A percentile compares a stretch with the other conserved stretches of the same genome.
Evolutionary conservation across 1,284 basidiomycete species (phyloP).

Genomic region (Trichosporon sp.): DNA sequence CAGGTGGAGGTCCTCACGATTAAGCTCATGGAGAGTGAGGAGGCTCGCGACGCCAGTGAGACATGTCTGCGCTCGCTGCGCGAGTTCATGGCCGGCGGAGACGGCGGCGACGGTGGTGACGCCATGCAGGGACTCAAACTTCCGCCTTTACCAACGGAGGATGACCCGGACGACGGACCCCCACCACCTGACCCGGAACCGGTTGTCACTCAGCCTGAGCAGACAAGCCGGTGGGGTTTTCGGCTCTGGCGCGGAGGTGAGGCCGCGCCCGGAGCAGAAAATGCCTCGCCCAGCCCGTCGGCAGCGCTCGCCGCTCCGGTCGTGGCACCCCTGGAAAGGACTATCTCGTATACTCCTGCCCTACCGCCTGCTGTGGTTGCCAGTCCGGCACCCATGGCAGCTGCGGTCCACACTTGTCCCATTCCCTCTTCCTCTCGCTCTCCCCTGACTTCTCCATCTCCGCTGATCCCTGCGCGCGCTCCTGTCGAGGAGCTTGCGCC

Average conservation of each 20-base stretch:
- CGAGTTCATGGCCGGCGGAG: slow-evolving; percentile 69
- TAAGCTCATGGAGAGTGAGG: slow-evolving; percentile 72
- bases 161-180: slow-evolving; percentile 57
- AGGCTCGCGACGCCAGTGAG: slow-evolving; percentile 84
- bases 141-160: slow-evolving; percentile 65
- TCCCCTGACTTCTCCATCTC: background rate
- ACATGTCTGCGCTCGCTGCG: slow-evolving; percentile 76
- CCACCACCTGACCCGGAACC: slow-evolving; percentile 16
- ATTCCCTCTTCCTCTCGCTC: slow-evolving; percentile 1
- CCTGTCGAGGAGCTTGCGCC: background rate
- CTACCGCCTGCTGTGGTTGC: slow-evolving; percentile 12
- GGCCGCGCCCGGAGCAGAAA: slow-evolving; percentile 15
- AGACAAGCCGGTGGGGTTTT: slow-evolving; percentile 26
- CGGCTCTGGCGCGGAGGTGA: slow-evolving; percentile 21
- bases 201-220: slow-evolving; percentile 4
- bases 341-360: slow-evolving; percentile 11
- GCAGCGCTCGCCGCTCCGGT: slow-evolving; percentile 17
- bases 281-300: slow-evolving; percentile 19
- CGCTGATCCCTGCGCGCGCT: background rate
- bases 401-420: background rate
- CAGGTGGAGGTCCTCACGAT: slow-evolving; percentile 65
- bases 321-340: slow-evolving; percentile 14
- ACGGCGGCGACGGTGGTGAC: slow-evolving; percentile 32
- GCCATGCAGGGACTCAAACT: slow-evolving; percentile 41
- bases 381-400: slow-evolving; percentile 7